Conservation (phyloP, 495 filamentous ascomycete species). For the Aspergillus baeticus region DNA sequence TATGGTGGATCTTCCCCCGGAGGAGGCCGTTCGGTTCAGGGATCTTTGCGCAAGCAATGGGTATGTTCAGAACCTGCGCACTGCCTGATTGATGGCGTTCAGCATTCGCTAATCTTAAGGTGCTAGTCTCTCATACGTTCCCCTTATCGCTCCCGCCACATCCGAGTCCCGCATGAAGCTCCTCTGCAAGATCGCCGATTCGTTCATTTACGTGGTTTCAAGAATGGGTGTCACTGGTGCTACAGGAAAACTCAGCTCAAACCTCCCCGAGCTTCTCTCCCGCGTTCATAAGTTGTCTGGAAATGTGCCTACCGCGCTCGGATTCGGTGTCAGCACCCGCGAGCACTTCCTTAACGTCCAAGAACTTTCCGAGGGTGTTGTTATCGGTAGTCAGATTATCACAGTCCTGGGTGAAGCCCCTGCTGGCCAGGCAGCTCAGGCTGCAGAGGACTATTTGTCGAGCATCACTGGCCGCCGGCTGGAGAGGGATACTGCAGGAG, state of each 20-base stretch:
- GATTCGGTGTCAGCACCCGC: slow-evolving; percentile 92
- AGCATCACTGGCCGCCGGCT: slow-evolving; percentile 67
- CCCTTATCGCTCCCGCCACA: slow-evolving; percentile 90
- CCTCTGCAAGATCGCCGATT: slow-evolving; percentile 95
- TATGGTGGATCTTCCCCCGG: slow-evolving; percentile 92
- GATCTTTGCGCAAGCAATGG: slow-evolving; percentile 74
- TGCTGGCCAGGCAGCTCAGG: slow-evolving; percentile 66
- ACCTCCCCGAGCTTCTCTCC: slow-evolving; percentile 74
- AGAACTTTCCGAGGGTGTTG: slow-evolving; percentile 85
- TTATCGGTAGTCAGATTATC: slow-evolving; percentile 95
- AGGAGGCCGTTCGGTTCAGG: slow-evolving; percentile 93
- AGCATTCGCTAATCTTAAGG: slow-evolving; percentile 2
- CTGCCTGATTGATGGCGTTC: neutral
- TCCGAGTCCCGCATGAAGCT: slow-evolving; percentile 91
- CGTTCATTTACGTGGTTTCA: slow-evolving; percentile 98
- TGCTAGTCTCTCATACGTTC: slow-evolving; percentile 82
- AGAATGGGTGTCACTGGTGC: slow-evolving; percentile 97
- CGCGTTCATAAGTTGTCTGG: slow-evolving; percentile 93
- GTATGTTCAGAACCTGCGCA: slow-evolving; percentile 39
- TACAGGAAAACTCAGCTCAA: slow-evolving; percentile 72
- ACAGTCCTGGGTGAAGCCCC: slow-evolving; percentile 71
- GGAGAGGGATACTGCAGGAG: slow-evolving; percentile 37
- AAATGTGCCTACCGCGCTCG: slow-evolving; percentile 83
- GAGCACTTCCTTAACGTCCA: slow-evolving; percentile 90
- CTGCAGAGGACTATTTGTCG: slow-evolving; percentile 82